Conservation (phyloP, 352 stramenopile species). For the Pythium aphanidermatum region DNA sequence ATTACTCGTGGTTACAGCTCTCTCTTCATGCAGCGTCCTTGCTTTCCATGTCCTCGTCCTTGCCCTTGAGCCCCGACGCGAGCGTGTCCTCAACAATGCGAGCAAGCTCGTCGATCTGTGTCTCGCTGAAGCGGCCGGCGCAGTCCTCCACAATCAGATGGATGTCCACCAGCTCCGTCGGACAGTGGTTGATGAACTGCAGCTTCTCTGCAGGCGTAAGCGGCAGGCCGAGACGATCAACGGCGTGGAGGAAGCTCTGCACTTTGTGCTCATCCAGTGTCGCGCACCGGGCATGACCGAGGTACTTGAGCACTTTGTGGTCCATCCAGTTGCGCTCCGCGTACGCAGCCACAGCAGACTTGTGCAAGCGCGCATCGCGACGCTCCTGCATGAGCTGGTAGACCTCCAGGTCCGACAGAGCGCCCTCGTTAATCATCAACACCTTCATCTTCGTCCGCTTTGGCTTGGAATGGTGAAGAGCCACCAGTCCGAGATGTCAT, state of each 20-base stretch:
- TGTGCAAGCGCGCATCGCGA: conserved; percentile 69
- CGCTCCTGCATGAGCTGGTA: conserved; percentile 79
- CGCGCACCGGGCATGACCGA: conserved; percentile 61
- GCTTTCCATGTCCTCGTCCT: conserved; percentile 24
- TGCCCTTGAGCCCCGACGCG: conserved; percentile 23
- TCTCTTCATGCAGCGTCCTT: conserved; percentile 17
- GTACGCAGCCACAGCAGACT: conserved; percentile 67
- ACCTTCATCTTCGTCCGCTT: conserved; percentile 68
- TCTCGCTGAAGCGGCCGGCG: conserved; percentile 63
- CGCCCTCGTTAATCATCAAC: conserved; percentile 72
- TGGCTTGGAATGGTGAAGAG: too few relatives aligned
- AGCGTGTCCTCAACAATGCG: conserved; percentile 64
- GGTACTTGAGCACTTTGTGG: conserved; percentile 87
- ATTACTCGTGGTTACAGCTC: neutral
- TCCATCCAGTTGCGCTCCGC: conserved; percentile 88
- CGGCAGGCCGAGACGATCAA: conserved; percentile 36
- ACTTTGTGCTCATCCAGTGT: conserved; percentile 41
- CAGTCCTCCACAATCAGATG: conserved; percentile 84
- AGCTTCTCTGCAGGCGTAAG: conserved; percentile 71
- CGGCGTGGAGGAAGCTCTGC: conserved; percentile 51
- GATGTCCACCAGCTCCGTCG: conserved; percentile 77
- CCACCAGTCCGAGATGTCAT: too few relatives aligned
- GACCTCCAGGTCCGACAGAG: conserved; percentile 78
- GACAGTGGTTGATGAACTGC: conserved; percentile 83
- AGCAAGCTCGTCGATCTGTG: conserved; percentile 72